A percentile compares a stretch with the other conserved stretches of the same genome.
These are phyloP conservation scores for Athelia psychrophila DNA, from an alignment of 1,284 basidiomycete species.

Conservation along the genomic window DNA sequence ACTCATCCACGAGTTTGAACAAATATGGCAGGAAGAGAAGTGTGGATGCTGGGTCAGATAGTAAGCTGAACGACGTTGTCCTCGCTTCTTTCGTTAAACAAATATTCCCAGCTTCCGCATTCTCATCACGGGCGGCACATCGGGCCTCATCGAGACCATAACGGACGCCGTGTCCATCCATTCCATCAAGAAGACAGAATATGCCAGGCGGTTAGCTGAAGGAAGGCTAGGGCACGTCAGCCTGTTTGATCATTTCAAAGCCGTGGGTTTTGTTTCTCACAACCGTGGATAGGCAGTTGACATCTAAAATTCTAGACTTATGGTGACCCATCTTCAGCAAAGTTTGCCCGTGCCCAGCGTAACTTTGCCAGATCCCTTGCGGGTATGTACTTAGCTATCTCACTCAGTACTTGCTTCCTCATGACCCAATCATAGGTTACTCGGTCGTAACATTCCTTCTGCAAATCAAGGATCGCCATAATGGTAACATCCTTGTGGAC, in stretches of 20 bases:
- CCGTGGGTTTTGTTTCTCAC: constrained; percentile 56
- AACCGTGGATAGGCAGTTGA: constrained; percentile 2
- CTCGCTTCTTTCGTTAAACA: not conserved
- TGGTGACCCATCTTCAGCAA: constrained; percentile 84
- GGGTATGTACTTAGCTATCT: constrained; percentile 37
- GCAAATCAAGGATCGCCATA: constrained; percentile 98
- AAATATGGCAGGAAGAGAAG: constrained; percentile 94
- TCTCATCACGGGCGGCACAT: constrained; percentile 89
- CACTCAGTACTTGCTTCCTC: too few species aligned
- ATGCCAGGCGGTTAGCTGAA: constrained; percentile 81
- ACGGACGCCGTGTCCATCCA: constrained; percentile 98
- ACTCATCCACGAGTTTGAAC: constrained; percentile 89
- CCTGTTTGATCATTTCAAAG: constrained; percentile 86
- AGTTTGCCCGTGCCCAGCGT: constrained; percentile 81
- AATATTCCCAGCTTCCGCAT: constrained; percentile 64
- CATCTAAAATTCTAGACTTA: constrained; percentile 61
- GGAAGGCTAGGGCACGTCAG: constrained; percentile 84
- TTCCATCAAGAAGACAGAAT: constrained; percentile 99
- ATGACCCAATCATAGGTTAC: constrained; percentile 65
- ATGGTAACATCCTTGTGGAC: constrained; percentile 97
- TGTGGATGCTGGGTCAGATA: constrained; percentile 91
- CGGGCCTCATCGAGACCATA: constrained; percentile 93
- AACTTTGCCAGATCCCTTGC: constrained; percentile 96
- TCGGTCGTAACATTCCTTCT: constrained; percentile 94
- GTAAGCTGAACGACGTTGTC: constrained; percentile 44